These are phyloP conservation scores for Pelargonium citronellum DNA, from an alignment of 441 rosid genomes.

Conservation along the genomic window DNA sequence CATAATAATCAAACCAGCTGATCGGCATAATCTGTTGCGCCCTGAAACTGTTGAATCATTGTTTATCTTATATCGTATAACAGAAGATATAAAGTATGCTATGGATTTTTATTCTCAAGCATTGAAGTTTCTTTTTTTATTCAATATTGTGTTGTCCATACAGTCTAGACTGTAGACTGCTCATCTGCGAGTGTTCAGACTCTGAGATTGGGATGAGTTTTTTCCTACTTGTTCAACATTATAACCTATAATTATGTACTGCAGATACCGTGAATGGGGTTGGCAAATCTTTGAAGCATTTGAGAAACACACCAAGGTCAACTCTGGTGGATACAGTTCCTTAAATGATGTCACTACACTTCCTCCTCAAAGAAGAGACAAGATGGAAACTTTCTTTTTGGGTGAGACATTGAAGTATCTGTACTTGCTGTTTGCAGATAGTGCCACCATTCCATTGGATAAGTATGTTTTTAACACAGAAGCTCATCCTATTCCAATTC, in stretches of 20 bases:
- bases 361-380: slow-evolving; percentile 82
- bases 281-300: slow-evolving; percentile 96
- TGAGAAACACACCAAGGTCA: slow-evolving; percentile 77
- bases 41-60: slow-evolving; percentile 96
- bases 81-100: slow-evolving; percentile 72
- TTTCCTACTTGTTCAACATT: neutral
- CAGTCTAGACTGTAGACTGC: neutral
- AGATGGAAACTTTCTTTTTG: slow-evolving; percentile 90
- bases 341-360: slow-evolving; percentile 68
- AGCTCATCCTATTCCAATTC: slow-evolving; percentile 86
- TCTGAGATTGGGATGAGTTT: neutral
- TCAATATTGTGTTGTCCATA: neutral
- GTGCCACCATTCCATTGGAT: slow-evolving; percentile 63
- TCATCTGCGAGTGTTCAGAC: neutral
- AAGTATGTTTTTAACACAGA: slow-evolving; percentile 84
- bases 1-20: slow-evolving; percentile 78
- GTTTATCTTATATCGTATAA: slow-evolving; percentile 73
- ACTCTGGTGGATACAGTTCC: slow-evolving; percentile 81
- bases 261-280: slow-evolving; percentile 93
- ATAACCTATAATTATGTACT: slow-evolving; percentile 22
- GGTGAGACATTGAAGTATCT: slow-evolving; percentile 85
- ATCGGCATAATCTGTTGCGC: slow-evolving; percentile 86
- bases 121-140: slow-evolving; percentile 15
- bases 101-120: slow-evolving; percentile 12
- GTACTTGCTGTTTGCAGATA: slow-evolving; percentile 85